Base-by-base conservation (phyloP, 208 protist genomes). In the Polymyxa betae region DNA sequence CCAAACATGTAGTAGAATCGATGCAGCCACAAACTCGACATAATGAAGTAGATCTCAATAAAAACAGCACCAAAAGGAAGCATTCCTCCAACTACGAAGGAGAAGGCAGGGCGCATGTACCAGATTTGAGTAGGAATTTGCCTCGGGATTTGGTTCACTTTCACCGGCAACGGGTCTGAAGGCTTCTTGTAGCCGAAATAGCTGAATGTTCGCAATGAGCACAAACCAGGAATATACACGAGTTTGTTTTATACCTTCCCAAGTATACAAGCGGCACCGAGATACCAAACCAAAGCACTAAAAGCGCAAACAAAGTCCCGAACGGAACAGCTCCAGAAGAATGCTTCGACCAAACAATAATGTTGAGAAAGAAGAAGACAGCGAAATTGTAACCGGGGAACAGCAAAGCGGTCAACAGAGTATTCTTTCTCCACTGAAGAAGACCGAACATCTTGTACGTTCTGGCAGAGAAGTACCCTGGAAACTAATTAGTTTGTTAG, bases 41-140 rank as follows among this genome's bases (percentile, higher is more conserved):
- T 93, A 89, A 99, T 97, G 94, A 99, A 99, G 93, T 98, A 97
- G 5, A 99, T 93, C 96, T 99, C 98, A 89, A 99, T 96, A n/a
- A 99, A 97, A 16, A 98, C 95, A 20, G 97, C 96, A 52, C 96
- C 96, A 88, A 99, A 98, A 44, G 98, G 98, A 44, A 99, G 95
- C 35, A 98, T 91, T 38, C 96, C 96, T 82, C 94, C 96, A 54
- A 97, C 93, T 1, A 97, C 41, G 29, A 97, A 93, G 0, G 94
- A 93, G 29, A 96, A 54, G 10, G 92, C 35, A 38, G 95, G 92
- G 54, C 93, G 60, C 96, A 97, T 96, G 94, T 97, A 98, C 94
- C 95, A 96, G 38, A 93, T 88, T 93, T 98, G 94, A 0, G 40
- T 92, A 0, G 97, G 97, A 60, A 99, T 97, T 93, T 98, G 96